phyloP scores from a whole-genome alignment of 129 eudicot genomes.

The Helichrysum umbraculigerum region DNA sequence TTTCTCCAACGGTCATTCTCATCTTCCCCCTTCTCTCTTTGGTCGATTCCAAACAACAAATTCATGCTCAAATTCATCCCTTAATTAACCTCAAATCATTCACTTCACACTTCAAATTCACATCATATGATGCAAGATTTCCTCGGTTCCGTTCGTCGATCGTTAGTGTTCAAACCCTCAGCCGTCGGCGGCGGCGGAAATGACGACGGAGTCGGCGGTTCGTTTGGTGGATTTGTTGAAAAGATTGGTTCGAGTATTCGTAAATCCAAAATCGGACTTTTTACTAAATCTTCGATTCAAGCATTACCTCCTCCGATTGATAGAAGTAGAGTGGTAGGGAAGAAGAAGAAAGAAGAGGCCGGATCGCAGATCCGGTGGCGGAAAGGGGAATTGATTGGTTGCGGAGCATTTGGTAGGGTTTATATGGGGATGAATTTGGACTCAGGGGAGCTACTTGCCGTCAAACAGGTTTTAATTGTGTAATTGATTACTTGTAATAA shows the following conservation, averaged over 20 bases:
- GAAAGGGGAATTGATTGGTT: conserved; percentile 91
- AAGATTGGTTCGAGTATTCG: conserved; percentile 89
- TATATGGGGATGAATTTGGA: conserved; percentile 99
- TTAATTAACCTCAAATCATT: conserved; percentile 1
- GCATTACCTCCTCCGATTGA: conserved; percentile 57
- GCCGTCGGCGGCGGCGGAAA: conserved; percentile 32
- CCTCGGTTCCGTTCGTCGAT: conserved; percentile 92
- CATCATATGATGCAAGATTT: conserved; percentile 69
- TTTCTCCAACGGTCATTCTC: conserved; percentile 43
- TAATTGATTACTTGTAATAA: background rate
- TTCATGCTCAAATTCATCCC: conserved; percentile 29
- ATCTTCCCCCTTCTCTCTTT: conserved; percentile 37
- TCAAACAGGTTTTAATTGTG: conserved; percentile 63
- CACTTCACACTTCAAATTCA: background rate
- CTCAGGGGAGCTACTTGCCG: conserved; percentile 94
- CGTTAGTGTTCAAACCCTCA: conserved; percentile 78
- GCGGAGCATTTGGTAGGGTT: conserved; percentile 96
- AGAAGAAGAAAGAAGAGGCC: conserved; percentile 36
- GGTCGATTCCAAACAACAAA: conserved; percentile 31
- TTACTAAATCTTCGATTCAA: conserved; percentile 53
- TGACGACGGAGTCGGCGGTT: conserved; percentile 39
- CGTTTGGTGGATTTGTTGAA: conserved; percentile 74
- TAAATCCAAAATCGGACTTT: conserved; percentile 72
- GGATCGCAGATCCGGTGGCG: conserved; percentile 87
- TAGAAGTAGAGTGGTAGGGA: conserved; percentile 22